These are phyloP conservation scores for Mortierella claussenii DNA, from an alignment of 192 early-diverging fungal genomes.

Conservation along the genomic window DNA sequence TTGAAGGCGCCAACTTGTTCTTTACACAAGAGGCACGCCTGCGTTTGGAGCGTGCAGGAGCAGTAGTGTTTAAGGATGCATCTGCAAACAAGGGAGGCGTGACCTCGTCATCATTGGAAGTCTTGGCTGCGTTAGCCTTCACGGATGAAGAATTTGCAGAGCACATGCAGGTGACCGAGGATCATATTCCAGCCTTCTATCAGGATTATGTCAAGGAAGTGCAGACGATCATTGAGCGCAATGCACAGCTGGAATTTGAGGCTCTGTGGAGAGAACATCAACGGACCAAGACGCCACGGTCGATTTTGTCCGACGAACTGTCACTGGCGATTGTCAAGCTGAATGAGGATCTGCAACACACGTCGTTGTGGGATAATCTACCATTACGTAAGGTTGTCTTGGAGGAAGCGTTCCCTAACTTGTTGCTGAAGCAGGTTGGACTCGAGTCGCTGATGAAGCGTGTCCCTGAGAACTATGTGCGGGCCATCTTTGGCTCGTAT, in stretches of 20 bases:
- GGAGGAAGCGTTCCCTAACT: conserved; percentile 91
- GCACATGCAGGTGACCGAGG: conserved; percentile 90
- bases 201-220: conserved; percentile 92
- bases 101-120: conserved; percentile 97
- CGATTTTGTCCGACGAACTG: conserved; percentile 90
- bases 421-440: conserved; percentile 88
- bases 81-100: conserved; percentile 99
- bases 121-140: conserved; percentile 94
- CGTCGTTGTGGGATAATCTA: conserved; percentile 93
- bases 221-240: conserved; percentile 92
- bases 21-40: conserved; percentile 98
- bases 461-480: conserved; percentile 93
- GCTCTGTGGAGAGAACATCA: conserved; percentile 92
- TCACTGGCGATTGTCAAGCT: conserved; percentile 92
- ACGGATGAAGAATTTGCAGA: conserved; percentile 89
- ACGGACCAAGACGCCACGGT: conserved; percentile 81
- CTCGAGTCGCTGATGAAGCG: conserved; percentile 88
- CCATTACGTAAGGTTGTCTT: conserved; percentile 84
- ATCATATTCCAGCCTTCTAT: conserved; percentile 87
- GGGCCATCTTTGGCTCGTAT: conserved; percentile 97
- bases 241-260: conserved; percentile 95
- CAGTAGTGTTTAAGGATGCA: conserved; percentile 96
- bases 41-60: conserved; percentile 93
- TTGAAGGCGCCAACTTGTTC: conserved; percentile 99
- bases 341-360: conserved; percentile 90